Conservation (phyloP, 2,329 filamentous ascomycete species). For the Pseudogymnoascus verrucosus region DNA sequence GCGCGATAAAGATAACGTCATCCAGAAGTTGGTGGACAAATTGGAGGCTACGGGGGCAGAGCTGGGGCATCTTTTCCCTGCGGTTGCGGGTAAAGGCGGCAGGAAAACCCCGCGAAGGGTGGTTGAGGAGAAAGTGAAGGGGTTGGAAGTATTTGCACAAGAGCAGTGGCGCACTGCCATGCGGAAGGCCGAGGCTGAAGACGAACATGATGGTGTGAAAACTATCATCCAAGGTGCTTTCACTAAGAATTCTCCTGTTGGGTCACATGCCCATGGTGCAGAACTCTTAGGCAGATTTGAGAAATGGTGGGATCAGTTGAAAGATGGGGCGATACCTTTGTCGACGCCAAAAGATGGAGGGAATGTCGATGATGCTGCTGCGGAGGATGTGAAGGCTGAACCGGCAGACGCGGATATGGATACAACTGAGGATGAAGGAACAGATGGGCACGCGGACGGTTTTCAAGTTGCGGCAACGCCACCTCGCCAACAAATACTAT, state of each 20-base stretch:
- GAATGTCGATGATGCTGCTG: background rate
- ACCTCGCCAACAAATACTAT: constrained; percentile 13
- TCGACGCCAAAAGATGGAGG: constrained; percentile 8
- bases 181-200: background rate
- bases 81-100: constrained; percentile 27
- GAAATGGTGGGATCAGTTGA: constrained; percentile 25
- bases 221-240: background rate
- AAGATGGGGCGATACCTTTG: constrained; percentile 16
- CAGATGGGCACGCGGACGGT: constrained; percentile 19
- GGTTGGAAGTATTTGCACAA: constrained; percentile 39
- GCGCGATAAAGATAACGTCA: constrained; percentile 45
- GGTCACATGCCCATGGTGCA: background rate
- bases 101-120: constrained; percentile 32
- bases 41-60: constrained; percentile 44
- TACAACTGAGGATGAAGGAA: constrained; percentile 3
- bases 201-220: background rate
- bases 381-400: constrained; percentile 8
- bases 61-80: constrained; percentile 43
- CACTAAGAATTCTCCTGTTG: background rate
- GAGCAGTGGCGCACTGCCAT: constrained; percentile 18
- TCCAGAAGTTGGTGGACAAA: constrained; percentile 45
- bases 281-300: constrained; percentile 8
- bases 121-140: constrained; percentile 33
- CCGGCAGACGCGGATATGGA: background rate
- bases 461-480: constrained; percentile 28